Evolutionary conservation across 31 red algal genomes (phyloP).

Genomic region (Bonnemaisonia californica): DNA sequence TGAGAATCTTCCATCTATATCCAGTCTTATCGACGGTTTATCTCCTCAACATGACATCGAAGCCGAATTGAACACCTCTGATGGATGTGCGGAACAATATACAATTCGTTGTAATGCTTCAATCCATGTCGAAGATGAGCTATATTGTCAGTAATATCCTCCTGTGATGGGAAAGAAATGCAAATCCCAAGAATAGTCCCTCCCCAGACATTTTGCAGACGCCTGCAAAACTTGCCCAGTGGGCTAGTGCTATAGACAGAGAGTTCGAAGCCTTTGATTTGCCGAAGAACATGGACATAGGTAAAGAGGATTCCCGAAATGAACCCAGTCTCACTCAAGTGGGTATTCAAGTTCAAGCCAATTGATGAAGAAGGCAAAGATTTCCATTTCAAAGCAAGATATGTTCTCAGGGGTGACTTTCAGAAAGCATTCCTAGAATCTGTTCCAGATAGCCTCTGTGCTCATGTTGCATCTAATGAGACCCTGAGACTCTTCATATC

Average conservation of each 20-base stretch:
- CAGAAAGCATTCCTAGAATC: slow-evolving; percentile 25
- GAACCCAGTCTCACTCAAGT: slow-evolving; percentile 8
- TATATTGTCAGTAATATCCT: too few species aligned
- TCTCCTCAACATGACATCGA: too few species aligned
- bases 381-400: slow-evolving; percentile 1
- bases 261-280: slow-evolving; percentile 5
- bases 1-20: too few species aligned
- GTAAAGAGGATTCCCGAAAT: not conserved
- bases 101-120: too few species aligned
- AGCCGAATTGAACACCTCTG: too few species aligned
- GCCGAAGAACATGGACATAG: not conserved
- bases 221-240: not conserved
- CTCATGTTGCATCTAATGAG: slow-evolving; percentile 18
- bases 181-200: too few species aligned
- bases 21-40: too few species aligned
- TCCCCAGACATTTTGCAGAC: not conserved
- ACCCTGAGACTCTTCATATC: slow-evolving; percentile 2
- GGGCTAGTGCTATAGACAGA: slow-evolving; percentile 14
- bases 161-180: too few species aligned
- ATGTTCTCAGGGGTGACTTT: not conserved
- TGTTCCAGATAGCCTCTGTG: slow-evolving; percentile 11
- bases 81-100: too few species aligned
- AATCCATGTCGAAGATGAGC: too few species aligned
- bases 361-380: not conserved
- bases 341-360: not conserved